Conservation (phyloP, 2,329 filamentous ascomycete genomes). For the Mariannaea sp. region DNA sequence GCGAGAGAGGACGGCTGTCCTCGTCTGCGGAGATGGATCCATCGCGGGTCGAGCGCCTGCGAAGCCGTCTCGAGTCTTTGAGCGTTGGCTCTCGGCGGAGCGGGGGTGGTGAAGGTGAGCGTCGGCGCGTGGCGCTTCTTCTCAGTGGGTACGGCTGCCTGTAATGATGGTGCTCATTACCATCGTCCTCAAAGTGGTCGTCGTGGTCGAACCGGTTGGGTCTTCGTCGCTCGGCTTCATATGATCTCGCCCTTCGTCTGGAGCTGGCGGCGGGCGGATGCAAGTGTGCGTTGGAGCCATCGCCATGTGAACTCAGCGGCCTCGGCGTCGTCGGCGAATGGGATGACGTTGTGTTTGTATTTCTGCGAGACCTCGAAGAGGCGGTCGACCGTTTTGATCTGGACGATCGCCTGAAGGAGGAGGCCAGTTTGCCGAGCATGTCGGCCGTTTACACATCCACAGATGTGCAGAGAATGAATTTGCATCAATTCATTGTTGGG, state of each 20-base stretch:
- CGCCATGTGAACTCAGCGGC: conserved; percentile 22
- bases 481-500: neutral
- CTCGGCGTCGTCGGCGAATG: conserved; percentile 15
- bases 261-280: conserved; percentile 16
- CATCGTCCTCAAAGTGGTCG: too few species aligned
- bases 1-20: conserved; percentile 24
- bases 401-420: conserved; percentile 21
- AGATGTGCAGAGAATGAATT: neutral
- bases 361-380: conserved; percentile 19
- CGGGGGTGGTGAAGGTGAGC: conserved; percentile 28
- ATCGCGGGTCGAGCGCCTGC: conserved; percentile 28
- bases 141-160: conserved; percentile 18
- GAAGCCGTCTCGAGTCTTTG: conserved; percentile 2
- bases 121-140: conserved; percentile 15
- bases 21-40: conserved; percentile 34
- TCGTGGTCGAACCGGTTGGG: conserved; percentile 15
- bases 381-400: conserved; percentile 22
- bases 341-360: neutral
- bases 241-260: conserved; percentile 26
- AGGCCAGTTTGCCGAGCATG: conserved; percentile 31
- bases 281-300: neutral
- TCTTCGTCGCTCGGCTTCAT: conserved; percentile 26
- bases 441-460: neutral
- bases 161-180: too few species aligned
- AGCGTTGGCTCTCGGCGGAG: conserved; percentile 17